Conservation (phyloP, 164 flowering plant species). For the Vitis vinifera region ASM3070453v1 NC_081818.1:1204001-1204500, state of each 20-base stretch:
- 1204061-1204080: conserved; percentile 81
- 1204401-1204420: no score
- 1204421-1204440: no score
- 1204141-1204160: conserved; percentile 63
- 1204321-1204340: neutral
- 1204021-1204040: conserved; percentile 2
- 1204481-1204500: no score
- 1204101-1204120: conserved; percentile 91
- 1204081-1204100: conserved; percentile 83
- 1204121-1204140: conserved; percentile 74
- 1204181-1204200: conserved; percentile 31
- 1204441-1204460: no score
- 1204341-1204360: neutral
- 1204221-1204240: neutral
- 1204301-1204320: neutral
- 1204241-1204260: no score
- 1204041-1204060: conserved; percentile 91
- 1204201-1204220: conserved; percentile 1
- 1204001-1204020: no score
- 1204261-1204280: neutral
- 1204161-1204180: conserved; percentile 94
- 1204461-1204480: no score
- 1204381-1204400: no score
- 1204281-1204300: neutral
- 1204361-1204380: neutral